Percentiles rank a stretch among this genome's conserved stretches.
Conservation (phyloP, 2,329 filamentous ascomycete genomes). For the Cercospora sp. region DNA sequence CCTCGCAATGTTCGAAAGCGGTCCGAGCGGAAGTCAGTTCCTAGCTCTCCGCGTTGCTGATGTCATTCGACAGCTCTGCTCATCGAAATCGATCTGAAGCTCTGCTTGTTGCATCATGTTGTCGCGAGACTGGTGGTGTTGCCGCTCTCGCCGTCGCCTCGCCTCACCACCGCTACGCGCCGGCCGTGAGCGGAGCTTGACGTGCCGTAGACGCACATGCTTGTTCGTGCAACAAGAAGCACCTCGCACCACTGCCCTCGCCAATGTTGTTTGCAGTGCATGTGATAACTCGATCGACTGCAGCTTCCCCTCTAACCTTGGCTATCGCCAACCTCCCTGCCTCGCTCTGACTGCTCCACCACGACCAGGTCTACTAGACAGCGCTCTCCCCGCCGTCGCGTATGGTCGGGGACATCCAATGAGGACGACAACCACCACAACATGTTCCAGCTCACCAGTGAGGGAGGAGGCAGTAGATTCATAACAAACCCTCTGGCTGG, state of each 20-base stretch:
- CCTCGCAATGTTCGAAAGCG: not conserved
- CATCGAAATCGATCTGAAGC: not conserved
- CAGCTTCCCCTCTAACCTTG: not conserved
- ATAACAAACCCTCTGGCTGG: conserved; percentile 3
- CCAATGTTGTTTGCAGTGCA: not conserved
- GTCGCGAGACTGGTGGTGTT: not conserved
- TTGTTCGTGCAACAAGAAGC: not conserved
- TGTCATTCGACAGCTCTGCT: not conserved
- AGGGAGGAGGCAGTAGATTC: conserved; percentile 4
- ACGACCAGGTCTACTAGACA: not conserved
- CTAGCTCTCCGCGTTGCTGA: not conserved
- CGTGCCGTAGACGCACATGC: not conserved
- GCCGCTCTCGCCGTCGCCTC: not conserved
- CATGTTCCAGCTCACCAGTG: conserved; percentile 8
- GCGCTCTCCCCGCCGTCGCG: not conserved
- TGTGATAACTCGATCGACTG: not conserved
- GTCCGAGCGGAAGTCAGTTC: not conserved
- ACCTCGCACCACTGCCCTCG: not conserved
- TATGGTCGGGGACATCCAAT: not conserved
- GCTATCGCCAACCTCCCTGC: not conserved
- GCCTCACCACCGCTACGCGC: not conserved
- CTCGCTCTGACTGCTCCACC: not conserved
- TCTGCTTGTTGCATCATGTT: not conserved
- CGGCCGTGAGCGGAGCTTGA: not conserved
- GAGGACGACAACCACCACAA: not conserved